Evolutionary conservation across 768 basidiomycete genomes (phyloP), one percentile per base, ranked within the genome.

Genomic region (Filobasidium wieringae): DNA sequence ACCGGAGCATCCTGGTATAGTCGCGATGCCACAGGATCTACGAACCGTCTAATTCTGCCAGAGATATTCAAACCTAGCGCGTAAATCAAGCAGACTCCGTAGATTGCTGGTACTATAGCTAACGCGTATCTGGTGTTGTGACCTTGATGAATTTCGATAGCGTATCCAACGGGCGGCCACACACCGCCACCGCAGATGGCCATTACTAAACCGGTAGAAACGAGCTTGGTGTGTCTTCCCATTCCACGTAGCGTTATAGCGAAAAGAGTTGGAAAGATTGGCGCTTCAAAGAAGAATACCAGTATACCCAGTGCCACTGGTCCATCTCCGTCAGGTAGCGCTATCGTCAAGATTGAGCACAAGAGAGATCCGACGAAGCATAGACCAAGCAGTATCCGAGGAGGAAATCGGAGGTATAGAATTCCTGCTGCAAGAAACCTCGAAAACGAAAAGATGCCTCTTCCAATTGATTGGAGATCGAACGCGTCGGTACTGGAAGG

Each of bases 221-320:
- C 66, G 41, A 65, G 58, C 54, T 69, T 69, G 3, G 67, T 68
- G 51, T 66, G 60, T 58, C 58, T 53, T 2, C 71, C 71, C 49
- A 69, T 67, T 26, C 60, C 60, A 2, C 71, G 63, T 1, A 70
- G 54, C 12, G 55, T 60, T 51, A 72, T 68, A 31, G 71, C 69
- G 65, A 67, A 71, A 9, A 72, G 17, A 7, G 64, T 60, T 1
- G 71, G 71, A 58, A 72, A 71, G 34, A 72, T 68, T 30, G 69
- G 59, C 0, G 64, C 59, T 53, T 72, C 66, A 60, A 69, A 70
- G 55, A 72, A 66, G 14, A 59, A 51, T 53, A 59, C 29, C 6
- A 72, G 51, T 34, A 71, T 56, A 24, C 71, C 61, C 15, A 62
- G 56, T 3, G 62, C 60, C n/a, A 67, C 37, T 0, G 66, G 45